Evolutionary conservation across 2,329 filamentous ascomycete species (phyloP).

Genomic region (Claviceps spartinae): DNA sequence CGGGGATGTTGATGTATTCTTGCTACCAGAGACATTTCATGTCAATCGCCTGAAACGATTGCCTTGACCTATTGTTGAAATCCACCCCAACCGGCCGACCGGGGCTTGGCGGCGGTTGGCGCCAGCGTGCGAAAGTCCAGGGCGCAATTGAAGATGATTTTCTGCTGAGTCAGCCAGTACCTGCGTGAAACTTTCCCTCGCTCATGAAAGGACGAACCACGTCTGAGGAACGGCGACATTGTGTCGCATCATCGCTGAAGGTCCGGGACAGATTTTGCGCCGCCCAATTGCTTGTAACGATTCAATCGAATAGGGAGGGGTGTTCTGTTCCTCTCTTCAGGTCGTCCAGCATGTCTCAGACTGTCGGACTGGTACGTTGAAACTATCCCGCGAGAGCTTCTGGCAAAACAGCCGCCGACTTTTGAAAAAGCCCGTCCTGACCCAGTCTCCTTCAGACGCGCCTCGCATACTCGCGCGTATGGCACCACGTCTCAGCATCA

Average conservation of each 20-base stretch:
- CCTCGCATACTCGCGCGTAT: slow-evolving; percentile 89
- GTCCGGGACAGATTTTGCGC: not conserved
- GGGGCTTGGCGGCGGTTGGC: not conserved
- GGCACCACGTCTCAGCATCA: slow-evolving; percentile 74
- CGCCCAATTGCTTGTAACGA: not conserved
- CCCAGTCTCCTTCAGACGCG: slow-evolving; percentile 51
- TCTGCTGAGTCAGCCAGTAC: slow-evolving; percentile 2
- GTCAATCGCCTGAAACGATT: not conserved
- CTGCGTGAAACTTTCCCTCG: not conserved
- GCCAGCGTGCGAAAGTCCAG: not conserved
- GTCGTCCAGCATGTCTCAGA: slow-evolving; percentile 56
- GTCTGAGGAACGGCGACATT: not conserved
- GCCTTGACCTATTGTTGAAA: slow-evolving; percentile 19
- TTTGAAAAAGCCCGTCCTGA: not conserved
- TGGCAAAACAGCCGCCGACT: not conserved
- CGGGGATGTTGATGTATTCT: slow-evolving; percentile 17
- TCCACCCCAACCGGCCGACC: slow-evolving; percentile 7
- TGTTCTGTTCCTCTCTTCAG: slow-evolving; percentile 6
- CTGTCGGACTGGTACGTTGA: slow-evolving; percentile 52
- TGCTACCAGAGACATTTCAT: slow-evolving; percentile 15
- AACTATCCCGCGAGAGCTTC: not conserved
- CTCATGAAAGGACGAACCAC: not conserved
- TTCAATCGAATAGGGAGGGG: slow-evolving; percentile 6
- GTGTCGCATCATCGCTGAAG: not conserved
- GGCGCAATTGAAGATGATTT: not conserved